Base-by-base conservation (phyloP, 179 eudicot species). In the Drosera spatulata region DNA sequence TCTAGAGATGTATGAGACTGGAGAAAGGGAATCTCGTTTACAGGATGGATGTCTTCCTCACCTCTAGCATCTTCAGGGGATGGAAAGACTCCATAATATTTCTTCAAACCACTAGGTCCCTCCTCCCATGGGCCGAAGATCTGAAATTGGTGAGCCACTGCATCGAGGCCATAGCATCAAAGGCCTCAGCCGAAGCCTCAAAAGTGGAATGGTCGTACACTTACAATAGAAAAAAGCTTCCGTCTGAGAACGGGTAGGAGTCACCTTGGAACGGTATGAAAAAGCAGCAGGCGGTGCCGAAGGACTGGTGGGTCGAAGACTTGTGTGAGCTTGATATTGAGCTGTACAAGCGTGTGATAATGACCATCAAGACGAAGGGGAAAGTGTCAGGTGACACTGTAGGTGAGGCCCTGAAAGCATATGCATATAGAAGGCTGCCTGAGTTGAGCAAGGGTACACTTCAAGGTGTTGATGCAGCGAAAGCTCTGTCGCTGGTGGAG, bases 241-340 rank as follows among this genome's bases (percentile, higher is more conserved):
- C 80, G 33, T 22, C 33, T 22, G 33, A 22, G 33, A 22, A 22
- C 33, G 33, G 33, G 33, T 1, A 22, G 33, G 33, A 22, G 33
- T 22, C 33, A 22, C 33, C 33, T 22, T 22, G 33, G 33, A 22
- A 22, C 47, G 89, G 80, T 63, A 73, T 79, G 39, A 76, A 79
- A 61, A 74, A 63, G 69, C 60, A 71, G 65, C 76, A 82, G 53
- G 63, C 54, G n/a, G 86, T 93, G 44, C 99, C 99, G 5, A 75
- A 68, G 39, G 99, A 93, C 58, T 93, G 99, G 99, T 93, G 99
- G 99, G 95, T 83, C 37, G 99, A 93, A 77, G 99, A 93, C 69
- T 68, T 93, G 68, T 83, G 87, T 69, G 97, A 85, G 73, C 86
- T 93, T 43, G 97, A 87, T 62, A 64, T 83, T 56, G 95, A 80